Evolutionary conservation across 805 yeast species (phyloP), one percentile per base, ranked within the genome.

Genomic region (Metschnikowia dekortorum): DNA sequence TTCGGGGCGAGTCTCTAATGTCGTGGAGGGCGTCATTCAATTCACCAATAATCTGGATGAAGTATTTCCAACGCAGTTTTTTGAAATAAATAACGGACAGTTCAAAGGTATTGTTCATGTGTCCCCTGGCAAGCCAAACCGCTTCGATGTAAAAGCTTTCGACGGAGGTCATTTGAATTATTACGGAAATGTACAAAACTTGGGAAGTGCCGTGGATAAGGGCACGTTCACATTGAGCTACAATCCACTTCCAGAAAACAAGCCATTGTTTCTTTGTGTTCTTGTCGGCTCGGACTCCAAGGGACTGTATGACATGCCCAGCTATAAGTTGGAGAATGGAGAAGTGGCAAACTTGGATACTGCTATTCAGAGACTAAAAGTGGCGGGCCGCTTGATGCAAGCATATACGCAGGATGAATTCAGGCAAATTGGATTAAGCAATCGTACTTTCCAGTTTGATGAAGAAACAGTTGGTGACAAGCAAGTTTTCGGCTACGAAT

Each of bases 391-490:
- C 58, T 66, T 91, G 66, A 88, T 89, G 96, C 92, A 89, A 60
- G 95, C 96, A 0, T 90, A 79, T 65, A 91, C 97, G 0, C 83
- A 82, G 58, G 97, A 91, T 58, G 96, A 90, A 62, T 89, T 92
- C 96, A 66, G 82, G 47, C 71, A 84, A 37, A 78, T 81, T 42
- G 91, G 94, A 0, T 80, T 88, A 61, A 95, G 96, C 9, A 80
- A 83, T 55, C 72, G 97, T 53, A 75, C 87, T 4, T 89, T 89
- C 67, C 81, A 81, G 53, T 86, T 89, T 55, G 83, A 75, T 2
- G 96, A 91, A 59, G 79, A 75, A 53, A 64, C 75, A 4, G 55
- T 50, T 7, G 28, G 53, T 13, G 41, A 61, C 30, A 73, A 68
- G 48, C 52, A 58, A 2, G 37, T 72, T 1, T 73, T 69, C 49